These are phyloP conservation scores for Colletotrichum noveboracense DNA, from an alignment of 2,329 filamentous ascomycete genomes.

Conservation along the genomic window DNA sequence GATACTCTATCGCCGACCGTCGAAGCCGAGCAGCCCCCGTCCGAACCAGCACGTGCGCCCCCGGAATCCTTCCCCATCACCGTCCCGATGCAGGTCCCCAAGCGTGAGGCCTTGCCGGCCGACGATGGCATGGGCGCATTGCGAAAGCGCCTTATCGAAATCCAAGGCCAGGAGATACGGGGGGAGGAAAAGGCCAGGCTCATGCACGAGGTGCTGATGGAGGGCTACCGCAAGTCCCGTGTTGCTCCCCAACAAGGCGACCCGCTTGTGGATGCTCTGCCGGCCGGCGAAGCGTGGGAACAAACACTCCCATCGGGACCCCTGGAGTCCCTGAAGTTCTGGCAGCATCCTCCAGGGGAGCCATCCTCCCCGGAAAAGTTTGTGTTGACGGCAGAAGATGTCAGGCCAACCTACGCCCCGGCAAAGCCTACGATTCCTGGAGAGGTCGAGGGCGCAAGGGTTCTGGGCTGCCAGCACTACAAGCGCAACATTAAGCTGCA, in stretches of 20 bases:
- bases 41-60: slow-evolving; percentile 9
- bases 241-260: slow-evolving; percentile 4
- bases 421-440: slow-evolving; percentile 52
- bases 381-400: slow-evolving; percentile 62
- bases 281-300: slow-evolving; percentile 35
- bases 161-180: slow-evolving; percentile 66
- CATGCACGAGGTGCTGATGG: slow-evolving; percentile 74
- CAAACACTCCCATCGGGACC: slow-evolving; percentile 48
- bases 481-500: slow-evolving; percentile 95
- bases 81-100: background rate
- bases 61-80: background rate
- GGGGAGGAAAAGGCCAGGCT: slow-evolving; percentile 71
- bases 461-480: slow-evolving; percentile 88
- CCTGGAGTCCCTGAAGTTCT: slow-evolving; percentile 62
- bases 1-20: slow-evolving; percentile 36
- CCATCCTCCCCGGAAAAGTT: slow-evolving; percentile 46
- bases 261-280: slow-evolving; percentile 6
- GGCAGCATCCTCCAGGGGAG: slow-evolving; percentile 55
- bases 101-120: slow-evolving; percentile 60
- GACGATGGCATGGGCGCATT: slow-evolving; percentile 79
- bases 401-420: slow-evolving; percentile 71
- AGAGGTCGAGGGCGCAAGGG: slow-evolving; percentile 43
- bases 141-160: slow-evolving; percentile 69
- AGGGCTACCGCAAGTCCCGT: slow-evolving; percentile 62
- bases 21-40: slow-evolving; percentile 14